A percentile compares a stretch with the other conserved stretches of the same genome.
These are phyloP conservation scores for Ogataea philodendri DNA, from an alignment of 805 yeast genomes.

Conservation along the genomic window DNA sequence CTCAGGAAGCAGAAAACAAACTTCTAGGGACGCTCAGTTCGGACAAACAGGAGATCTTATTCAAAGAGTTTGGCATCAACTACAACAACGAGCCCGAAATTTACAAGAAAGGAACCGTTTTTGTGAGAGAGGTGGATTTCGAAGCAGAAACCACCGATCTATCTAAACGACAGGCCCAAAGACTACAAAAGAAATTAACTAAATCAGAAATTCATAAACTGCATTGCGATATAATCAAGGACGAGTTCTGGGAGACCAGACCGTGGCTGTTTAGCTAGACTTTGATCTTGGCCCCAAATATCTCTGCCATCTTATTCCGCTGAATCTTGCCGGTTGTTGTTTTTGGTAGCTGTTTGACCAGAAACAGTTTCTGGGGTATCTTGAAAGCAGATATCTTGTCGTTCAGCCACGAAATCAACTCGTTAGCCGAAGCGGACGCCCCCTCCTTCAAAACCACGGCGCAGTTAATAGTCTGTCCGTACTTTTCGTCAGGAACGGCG, in stretches of 20 bases:
- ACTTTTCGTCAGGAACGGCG: slow-evolving; percentile 63
- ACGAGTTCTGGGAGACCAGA: slow-evolving; percentile 57
- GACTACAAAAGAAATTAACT: slow-evolving; percentile 46
- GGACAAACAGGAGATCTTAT: slow-evolving; percentile 88
- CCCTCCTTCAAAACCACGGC: slow-evolving; percentile 58
- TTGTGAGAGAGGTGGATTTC: slow-evolving; percentile 44
- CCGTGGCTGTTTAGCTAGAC: slow-evolving; percentile 36
- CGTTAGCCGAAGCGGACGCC: slow-evolving; percentile 37
- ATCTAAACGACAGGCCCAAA: slow-evolving; percentile 47
- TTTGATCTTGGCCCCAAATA: slow-evolving; percentile 43
- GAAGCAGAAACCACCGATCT: slow-evolving; percentile 12
- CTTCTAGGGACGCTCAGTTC: slow-evolving; percentile 75
- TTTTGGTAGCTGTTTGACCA: slow-evolving; percentile 64
- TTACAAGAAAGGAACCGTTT: slow-evolving; percentile 77
- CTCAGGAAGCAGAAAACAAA: slow-evolving; percentile 76
- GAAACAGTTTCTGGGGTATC: slow-evolving; percentile 55
- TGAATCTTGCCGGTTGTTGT: slow-evolving; percentile 79
- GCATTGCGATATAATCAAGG: slow-evolving; percentile 65
- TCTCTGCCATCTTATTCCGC: slow-evolving; percentile 57
- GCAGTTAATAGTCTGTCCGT: slow-evolving; percentile 71
- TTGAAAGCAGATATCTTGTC: slow-evolving; percentile 54
- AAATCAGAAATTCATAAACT: slow-evolving; percentile 44
- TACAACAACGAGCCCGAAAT: slow-evolving; percentile 90
- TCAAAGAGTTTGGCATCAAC: slow-evolving; percentile 73
- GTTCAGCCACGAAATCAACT: slow-evolving; percentile 45